Conservation (phyloP, 1,139 yeast genomes). For the Diutina ranongensis region DNA sequence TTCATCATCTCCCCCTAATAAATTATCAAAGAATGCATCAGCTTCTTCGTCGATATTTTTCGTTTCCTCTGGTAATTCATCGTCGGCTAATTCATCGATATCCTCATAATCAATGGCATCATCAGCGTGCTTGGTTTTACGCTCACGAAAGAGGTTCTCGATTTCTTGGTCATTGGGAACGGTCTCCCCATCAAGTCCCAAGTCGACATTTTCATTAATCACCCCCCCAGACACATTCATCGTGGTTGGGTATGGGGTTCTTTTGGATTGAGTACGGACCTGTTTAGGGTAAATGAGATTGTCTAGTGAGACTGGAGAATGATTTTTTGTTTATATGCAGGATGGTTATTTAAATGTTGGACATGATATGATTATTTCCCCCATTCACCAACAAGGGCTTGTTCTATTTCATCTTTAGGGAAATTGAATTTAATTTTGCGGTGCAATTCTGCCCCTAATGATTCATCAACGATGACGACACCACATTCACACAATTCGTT, state of each 20-base stretch:
- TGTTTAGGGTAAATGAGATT: background rate
- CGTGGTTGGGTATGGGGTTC: background rate
- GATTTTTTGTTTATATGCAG: background rate
- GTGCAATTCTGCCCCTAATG: background rate
- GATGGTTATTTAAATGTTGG: no score
- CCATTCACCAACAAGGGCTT: background rate
- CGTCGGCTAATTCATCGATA: constrained; percentile 89
- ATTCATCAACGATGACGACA: background rate
- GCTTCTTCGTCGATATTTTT: constrained; percentile 14
- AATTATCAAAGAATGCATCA: constrained; percentile 8
- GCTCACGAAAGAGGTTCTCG: background rate
- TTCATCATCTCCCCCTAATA: constrained; percentile 24
- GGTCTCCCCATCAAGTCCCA: constrained; percentile 2
- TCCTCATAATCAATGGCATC: constrained; percentile 95
- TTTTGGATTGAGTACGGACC: background rate
- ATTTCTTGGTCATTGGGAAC: constrained; percentile 4
- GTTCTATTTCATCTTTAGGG: background rate
- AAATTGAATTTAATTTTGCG: constrained; percentile 1
- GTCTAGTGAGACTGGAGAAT: no score
- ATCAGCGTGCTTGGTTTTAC: constrained; percentile 56
- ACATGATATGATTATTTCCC: no score
- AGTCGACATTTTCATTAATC: background rate
- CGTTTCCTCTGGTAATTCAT: constrained; percentile 12
- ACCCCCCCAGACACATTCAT: constrained; percentile 4
- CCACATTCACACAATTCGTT: background rate